These are phyloP conservation scores for Metschnikowia peoriensis DNA, from an alignment of 805 yeast species.

Conservation along the genomic window DNA sequence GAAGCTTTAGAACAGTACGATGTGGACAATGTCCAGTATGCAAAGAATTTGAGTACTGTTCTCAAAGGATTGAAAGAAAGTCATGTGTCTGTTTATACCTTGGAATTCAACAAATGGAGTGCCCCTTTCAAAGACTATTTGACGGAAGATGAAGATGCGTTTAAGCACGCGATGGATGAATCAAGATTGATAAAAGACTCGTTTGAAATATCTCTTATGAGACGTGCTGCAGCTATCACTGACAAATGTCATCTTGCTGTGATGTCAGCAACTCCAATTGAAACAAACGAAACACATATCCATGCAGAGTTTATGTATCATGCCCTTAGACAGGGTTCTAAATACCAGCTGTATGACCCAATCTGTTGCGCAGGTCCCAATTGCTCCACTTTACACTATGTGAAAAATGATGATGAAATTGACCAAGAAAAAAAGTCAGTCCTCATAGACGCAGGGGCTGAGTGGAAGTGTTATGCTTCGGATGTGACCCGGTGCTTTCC, in stretches of 20 bases:
- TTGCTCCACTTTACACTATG: slow-evolving; percentile 88
- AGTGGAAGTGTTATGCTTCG: slow-evolving; percentile 88
- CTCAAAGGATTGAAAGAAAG: slow-evolving; percentile 28
- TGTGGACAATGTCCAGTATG: slow-evolving; percentile 77
- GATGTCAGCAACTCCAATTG: slow-evolving; percentile 89
- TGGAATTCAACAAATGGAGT: slow-evolving; percentile 52
- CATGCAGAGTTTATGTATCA: slow-evolving; percentile 96
- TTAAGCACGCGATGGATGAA: slow-evolving; percentile 78
- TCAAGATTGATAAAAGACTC: slow-evolving; percentile 81
- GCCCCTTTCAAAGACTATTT: slow-evolving; percentile 36
- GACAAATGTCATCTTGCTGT: slow-evolving; percentile 89
- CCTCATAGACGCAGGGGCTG: slow-evolving; percentile 95
- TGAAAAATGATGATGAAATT: slow-evolving; percentile 63
- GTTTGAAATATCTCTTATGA: slow-evolving; percentile 73
- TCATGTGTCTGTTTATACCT: slow-evolving; percentile 42
- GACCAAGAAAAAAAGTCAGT: slow-evolving; percentile 62
- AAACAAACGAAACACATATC: slow-evolving; percentile 82
- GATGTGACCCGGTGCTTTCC: slow-evolving; percentile 98
- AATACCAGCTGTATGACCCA: slow-evolving; percentile 87
- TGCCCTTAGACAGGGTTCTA: slow-evolving; percentile 90
- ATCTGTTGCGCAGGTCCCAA: slow-evolving; percentile 93
- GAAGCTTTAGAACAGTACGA: slow-evolving; percentile 68
- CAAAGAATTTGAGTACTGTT: slow-evolving; percentile 43
- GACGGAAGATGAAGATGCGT: slow-evolving; percentile 43
- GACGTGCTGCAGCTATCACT: slow-evolving; percentile 78